phyloP scores from a whole-genome alignment of 352 stramenopile genomes.

The Phytophthora vignae region DNA sequence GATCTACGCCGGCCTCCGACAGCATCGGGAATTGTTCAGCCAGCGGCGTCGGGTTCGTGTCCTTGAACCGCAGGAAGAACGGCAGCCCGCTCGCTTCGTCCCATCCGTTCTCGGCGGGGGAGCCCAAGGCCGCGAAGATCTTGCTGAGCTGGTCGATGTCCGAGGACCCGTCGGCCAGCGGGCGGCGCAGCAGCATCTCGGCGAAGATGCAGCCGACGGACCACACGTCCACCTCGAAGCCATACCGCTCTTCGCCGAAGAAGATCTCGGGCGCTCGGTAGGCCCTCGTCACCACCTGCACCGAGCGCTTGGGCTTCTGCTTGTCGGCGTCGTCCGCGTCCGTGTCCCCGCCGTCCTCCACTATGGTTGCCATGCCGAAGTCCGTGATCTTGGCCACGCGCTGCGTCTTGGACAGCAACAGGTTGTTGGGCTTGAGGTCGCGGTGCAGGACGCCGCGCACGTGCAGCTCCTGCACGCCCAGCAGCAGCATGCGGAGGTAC shows the following conservation, averaged over 20 bases:
- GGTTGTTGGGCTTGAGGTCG: constrained; percentile 87
- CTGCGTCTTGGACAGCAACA: constrained; percentile 60
- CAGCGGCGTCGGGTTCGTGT: constrained; percentile 67
- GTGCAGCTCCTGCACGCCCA: constrained; percentile 70
- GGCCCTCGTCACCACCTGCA: constrained; percentile 79
- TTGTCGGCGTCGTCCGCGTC: constrained; percentile 23
- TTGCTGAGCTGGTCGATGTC: constrained; percentile 86
- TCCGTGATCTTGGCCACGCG: constrained; percentile 77
- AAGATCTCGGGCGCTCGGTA: constrained; percentile 84
- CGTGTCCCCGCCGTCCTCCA: constrained; percentile 23
- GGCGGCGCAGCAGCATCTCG: constrained; percentile 70
- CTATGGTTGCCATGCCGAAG: constrained; percentile 78
- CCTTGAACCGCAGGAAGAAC: constrained; percentile 81
- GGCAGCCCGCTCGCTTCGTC: constrained; percentile 58
- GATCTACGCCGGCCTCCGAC: constrained; percentile 56
- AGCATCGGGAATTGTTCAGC: constrained; percentile 65
- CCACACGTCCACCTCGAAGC: constrained; percentile 76
- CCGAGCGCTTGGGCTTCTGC: constrained; percentile 50
- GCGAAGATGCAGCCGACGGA: constrained; percentile 84
- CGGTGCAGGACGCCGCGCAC: constrained; percentile 68
- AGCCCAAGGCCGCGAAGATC: constrained; percentile 75
- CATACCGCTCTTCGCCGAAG: constrained; percentile 75
- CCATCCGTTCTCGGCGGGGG: constrained; percentile 73
- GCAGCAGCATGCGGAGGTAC: constrained; percentile 75
- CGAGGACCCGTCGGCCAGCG: constrained; percentile 71